phyloP scores from a whole-genome alignment of 2,329 filamentous ascomycete genomes.

The Acrocalymma vagum region DNA sequence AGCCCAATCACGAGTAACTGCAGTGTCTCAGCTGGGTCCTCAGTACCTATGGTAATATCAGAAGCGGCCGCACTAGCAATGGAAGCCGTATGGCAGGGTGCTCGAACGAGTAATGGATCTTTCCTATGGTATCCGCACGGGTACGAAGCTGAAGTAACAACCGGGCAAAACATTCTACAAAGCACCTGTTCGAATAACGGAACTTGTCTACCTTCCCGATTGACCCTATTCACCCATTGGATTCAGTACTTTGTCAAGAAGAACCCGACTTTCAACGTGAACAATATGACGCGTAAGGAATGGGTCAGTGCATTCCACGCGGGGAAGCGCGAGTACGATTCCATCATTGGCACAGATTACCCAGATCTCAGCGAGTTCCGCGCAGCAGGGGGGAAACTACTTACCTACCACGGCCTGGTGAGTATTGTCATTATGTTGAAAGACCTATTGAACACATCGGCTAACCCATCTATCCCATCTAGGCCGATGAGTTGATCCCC shows the following conservation, averaged over 20 bases:
- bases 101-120: conserved; percentile 11
- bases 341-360: conserved; percentile 18
- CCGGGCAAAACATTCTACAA: conserved; percentile 4
- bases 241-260: conserved; percentile 21
- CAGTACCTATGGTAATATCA: background rate
- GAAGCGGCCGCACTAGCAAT: conserved; percentile 9
- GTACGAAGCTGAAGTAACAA: conserved; percentile 7
- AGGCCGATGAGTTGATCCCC: conserved; percentile 18
- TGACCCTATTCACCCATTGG: conserved; percentile 11
- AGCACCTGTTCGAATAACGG: conserved; percentile 19
- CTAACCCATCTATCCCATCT: background rate
- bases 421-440: conserved; percentile 2
- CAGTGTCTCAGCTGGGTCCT: background rate
- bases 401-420: conserved; percentile 31
- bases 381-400: conserved; percentile 27
- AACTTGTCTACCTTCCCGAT: conserved; percentile 6
- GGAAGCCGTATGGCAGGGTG: conserved; percentile 19
- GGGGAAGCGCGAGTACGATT: conserved; percentile 18
- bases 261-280: conserved; percentile 12
- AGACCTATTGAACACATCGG: background rate
- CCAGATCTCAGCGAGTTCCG: conserved; percentile 29
- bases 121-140: conserved; percentile 17
- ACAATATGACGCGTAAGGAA: conserved; percentile 1
- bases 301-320: conserved; percentile 12
- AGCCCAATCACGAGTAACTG: conserved; percentile 3